Conservation (phyloP, 2,329 filamentous ascomycete genomes). For the Pseudogymnoascus sp. region DNA sequence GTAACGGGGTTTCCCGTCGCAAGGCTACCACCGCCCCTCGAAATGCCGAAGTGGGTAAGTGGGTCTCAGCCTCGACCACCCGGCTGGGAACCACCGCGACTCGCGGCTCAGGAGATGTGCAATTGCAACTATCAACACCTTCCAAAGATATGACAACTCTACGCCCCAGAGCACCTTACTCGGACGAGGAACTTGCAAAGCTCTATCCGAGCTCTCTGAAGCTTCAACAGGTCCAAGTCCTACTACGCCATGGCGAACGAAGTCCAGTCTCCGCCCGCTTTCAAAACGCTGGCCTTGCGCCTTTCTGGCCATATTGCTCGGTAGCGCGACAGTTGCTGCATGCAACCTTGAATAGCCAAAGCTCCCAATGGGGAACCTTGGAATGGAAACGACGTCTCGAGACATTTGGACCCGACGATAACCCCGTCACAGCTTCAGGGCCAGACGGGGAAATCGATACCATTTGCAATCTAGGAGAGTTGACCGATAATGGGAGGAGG, state of each 20-base stretch:
- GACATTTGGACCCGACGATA: slow-evolving; percentile 65
- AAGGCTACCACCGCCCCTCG: neutral
- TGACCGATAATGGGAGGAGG: slow-evolving; percentile 67
- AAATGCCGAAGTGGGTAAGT: neutral
- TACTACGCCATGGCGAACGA: slow-evolving; percentile 72
- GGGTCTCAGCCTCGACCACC: neutral
- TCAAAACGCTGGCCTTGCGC: slow-evolving; percentile 61
- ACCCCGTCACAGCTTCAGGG: slow-evolving; percentile 63
- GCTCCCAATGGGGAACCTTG: slow-evolving; percentile 28
- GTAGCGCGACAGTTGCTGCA: slow-evolving; percentile 64
- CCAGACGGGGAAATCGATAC: slow-evolving; percentile 64
- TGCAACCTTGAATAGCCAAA: slow-evolving; percentile 47
- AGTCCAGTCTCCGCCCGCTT: slow-evolving; percentile 86
- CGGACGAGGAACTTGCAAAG: slow-evolving; percentile 66
- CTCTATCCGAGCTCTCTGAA: slow-evolving; percentile 77
- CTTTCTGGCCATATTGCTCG: slow-evolving; percentile 86
- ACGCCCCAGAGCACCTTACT: slow-evolving; percentile 67
- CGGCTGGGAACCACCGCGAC: neutral
- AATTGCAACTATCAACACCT: neutral
- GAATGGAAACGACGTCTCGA: slow-evolving; percentile 71
- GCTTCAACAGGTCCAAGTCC: slow-evolving; percentile 83
- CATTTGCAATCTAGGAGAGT: slow-evolving; percentile 71
- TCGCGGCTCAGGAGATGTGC: neutral
- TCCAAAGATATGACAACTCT: slow-evolving; percentile 66
- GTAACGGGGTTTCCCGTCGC: slow-evolving; percentile 1